Conservation (phyloP, 164 flowering plant species). For the Magnolia sinica region DNA sequence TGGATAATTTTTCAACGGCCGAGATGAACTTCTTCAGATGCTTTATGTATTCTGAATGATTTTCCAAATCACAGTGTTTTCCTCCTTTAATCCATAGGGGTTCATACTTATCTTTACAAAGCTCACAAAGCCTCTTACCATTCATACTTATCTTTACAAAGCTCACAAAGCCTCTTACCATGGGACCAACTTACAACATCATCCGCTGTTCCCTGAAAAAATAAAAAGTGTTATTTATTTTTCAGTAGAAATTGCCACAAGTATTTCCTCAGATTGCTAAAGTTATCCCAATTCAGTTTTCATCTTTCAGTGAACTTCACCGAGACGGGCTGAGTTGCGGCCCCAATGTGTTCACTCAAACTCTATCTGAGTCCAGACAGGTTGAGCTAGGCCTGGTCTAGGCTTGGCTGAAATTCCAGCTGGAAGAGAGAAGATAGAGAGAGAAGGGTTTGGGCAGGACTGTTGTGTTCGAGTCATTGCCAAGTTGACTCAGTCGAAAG, state of each 20-base stretch:
- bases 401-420: too few relatives aligned
- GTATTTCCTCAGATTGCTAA: too few relatives aligned
- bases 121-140: constrained; percentile 71
- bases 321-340: too few relatives aligned
- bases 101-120: constrained; percentile 63
- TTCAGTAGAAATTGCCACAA: not conserved
- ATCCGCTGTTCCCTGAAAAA: constrained; percentile 61
- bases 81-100: constrained; percentile 71
- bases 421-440: too few relatives aligned
- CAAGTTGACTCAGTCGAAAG: too few relatives aligned
- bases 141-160: constrained; percentile 59
- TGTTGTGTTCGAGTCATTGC: too few relatives aligned
- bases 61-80: constrained; percentile 62
- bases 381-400: too few relatives aligned
- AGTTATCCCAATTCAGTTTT: too few relatives aligned
- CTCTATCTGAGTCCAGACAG: too few relatives aligned
- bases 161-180: constrained; percentile 71
- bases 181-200: constrained; percentile 67
- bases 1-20: constrained; percentile 44
- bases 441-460: too few relatives aligned
- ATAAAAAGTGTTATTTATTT: not conserved
- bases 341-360: too few relatives aligned
- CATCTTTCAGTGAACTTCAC: too few relatives aligned
- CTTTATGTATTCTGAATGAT: constrained; percentile 47
- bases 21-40: constrained; percentile 63